Conservation (phyloP, 2,329 filamentous ascomycete species). For the Raffaelea arxii region DNA sequence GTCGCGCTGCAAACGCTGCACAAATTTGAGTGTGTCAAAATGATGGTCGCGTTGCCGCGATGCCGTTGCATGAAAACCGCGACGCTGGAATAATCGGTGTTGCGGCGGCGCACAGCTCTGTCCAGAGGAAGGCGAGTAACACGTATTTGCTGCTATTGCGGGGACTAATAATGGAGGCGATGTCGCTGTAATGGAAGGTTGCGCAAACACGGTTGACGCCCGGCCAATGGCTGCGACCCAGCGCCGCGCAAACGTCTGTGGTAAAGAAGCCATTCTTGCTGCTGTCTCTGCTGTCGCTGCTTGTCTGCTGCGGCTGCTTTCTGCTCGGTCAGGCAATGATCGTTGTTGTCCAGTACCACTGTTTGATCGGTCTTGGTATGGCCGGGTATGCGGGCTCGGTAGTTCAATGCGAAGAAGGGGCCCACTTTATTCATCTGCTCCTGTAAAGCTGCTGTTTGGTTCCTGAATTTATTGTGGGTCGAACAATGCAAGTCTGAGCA, state of each 20-base stretch:
- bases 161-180: too few species aligned
- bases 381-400: constrained; percentile 2
- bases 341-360: too few species aligned
- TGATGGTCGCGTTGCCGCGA: constrained; percentile 68
- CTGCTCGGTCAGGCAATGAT: not conserved
- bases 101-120: too few species aligned
- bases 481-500: not conserved
- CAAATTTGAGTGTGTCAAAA: constrained; percentile 97
- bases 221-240: too few species aligned
- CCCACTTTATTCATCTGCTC: constrained; percentile 1
- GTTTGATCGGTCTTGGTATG: too few species aligned
- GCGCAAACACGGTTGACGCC: too few species aligned
- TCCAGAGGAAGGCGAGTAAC: too few species aligned
- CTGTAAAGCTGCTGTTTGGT: not conserved
- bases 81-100: not conserved
- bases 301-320: not conserved
- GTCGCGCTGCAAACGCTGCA: constrained; percentile 78
- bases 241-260: too few species aligned
- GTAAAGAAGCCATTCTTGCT: too few species aligned
- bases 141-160: too few species aligned
- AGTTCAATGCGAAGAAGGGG: not conserved
- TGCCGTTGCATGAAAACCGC: constrained; percentile 57
- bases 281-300: too few species aligned
- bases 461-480: not conserved
- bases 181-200: too few species aligned